A percentile compares a stretch with the other conserved stretches of the same genome.
These are phyloP conservation scores for Theobroma grandiflorum DNA, from an alignment of 441 rosid species.

Conservation along the genomic window DNA sequence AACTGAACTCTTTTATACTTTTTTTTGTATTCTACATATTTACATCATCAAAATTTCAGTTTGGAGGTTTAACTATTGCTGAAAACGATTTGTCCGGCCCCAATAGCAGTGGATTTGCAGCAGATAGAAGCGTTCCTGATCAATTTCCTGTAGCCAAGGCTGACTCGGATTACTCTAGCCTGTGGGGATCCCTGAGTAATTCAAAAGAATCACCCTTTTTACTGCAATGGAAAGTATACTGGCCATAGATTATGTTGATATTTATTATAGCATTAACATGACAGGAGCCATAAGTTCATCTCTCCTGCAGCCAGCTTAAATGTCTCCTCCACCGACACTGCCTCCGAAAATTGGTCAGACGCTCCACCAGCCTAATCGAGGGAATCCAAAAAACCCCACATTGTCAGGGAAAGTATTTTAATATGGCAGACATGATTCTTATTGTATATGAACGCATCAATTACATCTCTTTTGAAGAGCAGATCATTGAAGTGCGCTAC, in stretches of 20 bases:
- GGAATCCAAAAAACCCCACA: background rate
- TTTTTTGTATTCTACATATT: background rate
- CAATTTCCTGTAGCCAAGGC: background rate
- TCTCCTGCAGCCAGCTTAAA: slow-evolving; percentile 67
- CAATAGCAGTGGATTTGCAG: background rate
- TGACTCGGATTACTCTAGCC: background rate
- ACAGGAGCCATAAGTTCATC: slow-evolving; percentile 54
- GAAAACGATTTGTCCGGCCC: slow-evolving; percentile 15
- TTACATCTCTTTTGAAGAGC: background rate
- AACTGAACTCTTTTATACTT: background rate
- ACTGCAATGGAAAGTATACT: background rate
- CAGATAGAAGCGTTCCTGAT: background rate
- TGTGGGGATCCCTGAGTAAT: background rate
- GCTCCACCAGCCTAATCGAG: slow-evolving; percentile 43
- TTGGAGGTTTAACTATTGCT: background rate
- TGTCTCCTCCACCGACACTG: slow-evolving; percentile 57
- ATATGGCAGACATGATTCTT: background rate
- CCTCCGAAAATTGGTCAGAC: slow-evolving; percentile 42
- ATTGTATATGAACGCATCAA: background rate
- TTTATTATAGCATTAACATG: slow-evolving; percentile 29
- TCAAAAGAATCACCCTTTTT: background rate
- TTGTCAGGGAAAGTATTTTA: slow-evolving; percentile 13
- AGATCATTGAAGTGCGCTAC: slow-evolving; percentile 1
- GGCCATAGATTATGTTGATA: background rate
- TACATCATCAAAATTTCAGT: slow-evolving; percentile 16